Evolutionary conservation across 441 rosid genomes (phyloP).

Genomic region (Mallotus japonicus): DNA sequence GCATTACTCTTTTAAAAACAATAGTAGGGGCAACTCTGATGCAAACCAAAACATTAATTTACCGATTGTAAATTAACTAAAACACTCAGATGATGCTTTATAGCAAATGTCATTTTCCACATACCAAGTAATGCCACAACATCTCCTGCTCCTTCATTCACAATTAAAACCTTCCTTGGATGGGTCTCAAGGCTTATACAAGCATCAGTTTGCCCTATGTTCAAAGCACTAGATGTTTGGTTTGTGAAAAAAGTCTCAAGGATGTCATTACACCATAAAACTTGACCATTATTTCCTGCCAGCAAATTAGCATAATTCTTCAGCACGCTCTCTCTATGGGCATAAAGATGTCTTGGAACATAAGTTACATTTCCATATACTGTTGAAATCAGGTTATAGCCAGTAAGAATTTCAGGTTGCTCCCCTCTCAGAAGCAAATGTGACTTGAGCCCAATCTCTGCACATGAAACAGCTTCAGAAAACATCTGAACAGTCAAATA

Average conservation of each 20-base stretch:
- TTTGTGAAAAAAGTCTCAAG: constrained; percentile 33
- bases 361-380: constrained; percentile 67
- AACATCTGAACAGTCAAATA: constrained; percentile 22
- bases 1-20: neutral
- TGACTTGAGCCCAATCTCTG: constrained; percentile 77
- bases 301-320: constrained; percentile 47
- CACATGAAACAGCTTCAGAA: constrained; percentile 84
- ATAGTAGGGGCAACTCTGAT: neutral
- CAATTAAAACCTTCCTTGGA: constrained; percentile 52
- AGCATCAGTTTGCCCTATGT: constrained; percentile 25
- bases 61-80: neutral
- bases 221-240: constrained; percentile 21
- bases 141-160: constrained; percentile 92
- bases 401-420: constrained; percentile 74
- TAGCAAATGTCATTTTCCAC: neutral
- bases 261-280: constrained; percentile 53
- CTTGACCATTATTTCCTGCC: constrained; percentile 51
- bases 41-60: neutral
- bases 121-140: constrained; percentile 82
- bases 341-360: constrained; percentile 67
- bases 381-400: constrained; percentile 75
- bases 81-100: neutral
- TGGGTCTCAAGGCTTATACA: constrained; percentile 15
- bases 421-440: constrained; percentile 89
- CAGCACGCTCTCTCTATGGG: constrained; percentile 61